These are phyloP conservation scores for Exophiala alcalophila DNA, from an alignment of 2,329 filamentous ascomycete genomes.

Conservation along the genomic window DNA sequence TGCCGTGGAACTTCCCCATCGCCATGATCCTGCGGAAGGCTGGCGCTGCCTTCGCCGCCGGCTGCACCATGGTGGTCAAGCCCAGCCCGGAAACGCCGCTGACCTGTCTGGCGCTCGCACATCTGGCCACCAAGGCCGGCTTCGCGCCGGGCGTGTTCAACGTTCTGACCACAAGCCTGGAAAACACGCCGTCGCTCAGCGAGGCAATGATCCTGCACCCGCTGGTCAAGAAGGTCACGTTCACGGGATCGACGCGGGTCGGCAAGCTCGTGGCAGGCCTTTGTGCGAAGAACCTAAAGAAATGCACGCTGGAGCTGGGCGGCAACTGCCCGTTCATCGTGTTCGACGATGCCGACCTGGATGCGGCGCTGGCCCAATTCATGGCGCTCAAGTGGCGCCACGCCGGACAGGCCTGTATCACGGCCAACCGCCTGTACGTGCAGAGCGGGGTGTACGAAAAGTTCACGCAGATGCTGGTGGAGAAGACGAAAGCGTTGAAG, in stretches of 20 bases:
- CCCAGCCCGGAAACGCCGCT: slow-evolving; percentile 67
- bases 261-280: slow-evolving; percentile 61
- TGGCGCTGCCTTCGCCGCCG: slow-evolving; percentile 65
- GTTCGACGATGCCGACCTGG: slow-evolving; percentile 62
- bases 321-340: slow-evolving; percentile 65
- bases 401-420: slow-evolving; percentile 46
- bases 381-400: slow-evolving; percentile 45
- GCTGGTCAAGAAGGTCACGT: slow-evolving; percentile 58
- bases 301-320: slow-evolving; percentile 62
- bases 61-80: slow-evolving; percentile 72
- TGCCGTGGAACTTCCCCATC: slow-evolving; percentile 71
- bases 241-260: slow-evolving; percentile 60
- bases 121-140: slow-evolving; percentile 53
- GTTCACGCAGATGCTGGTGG: slow-evolving; percentile 54
- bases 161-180: slow-evolving; percentile 54
- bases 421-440: slow-evolving; percentile 46
- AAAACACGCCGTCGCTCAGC: slow-evolving; percentile 40
- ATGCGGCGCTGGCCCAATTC: slow-evolving; percentile 43
- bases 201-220: slow-evolving; percentile 56
- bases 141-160: slow-evolving; percentile 61
- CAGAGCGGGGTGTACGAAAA: slow-evolving; percentile 47
- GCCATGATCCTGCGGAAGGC: slow-evolving; percentile 67
- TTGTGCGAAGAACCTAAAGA: slow-evolving; percentile 61
- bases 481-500: slow-evolving; percentile 51
- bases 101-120: slow-evolving; percentile 53